Percentiles rank a stretch among this genome's conserved stretches.
phyloP scores from a whole-genome alignment of 192 early-diverging fungal species.

The Pilaira anomala region DNA sequence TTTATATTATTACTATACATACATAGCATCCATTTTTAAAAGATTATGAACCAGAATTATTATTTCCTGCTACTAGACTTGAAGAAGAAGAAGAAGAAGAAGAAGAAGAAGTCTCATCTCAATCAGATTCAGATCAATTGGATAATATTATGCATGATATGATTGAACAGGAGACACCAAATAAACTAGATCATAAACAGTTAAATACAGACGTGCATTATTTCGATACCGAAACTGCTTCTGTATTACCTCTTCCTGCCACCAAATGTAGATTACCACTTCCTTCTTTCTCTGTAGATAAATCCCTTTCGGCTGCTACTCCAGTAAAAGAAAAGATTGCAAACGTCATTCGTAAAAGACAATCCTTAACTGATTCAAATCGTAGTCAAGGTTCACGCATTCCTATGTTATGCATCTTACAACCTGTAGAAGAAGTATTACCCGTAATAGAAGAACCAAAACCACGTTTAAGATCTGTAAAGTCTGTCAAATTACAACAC shows the following conservation, averaged over 20 bases:
- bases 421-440: not conserved
- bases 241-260: not conserved
- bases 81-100: slow-evolving; percentile 1
- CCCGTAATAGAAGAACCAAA: not conserved
- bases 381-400: slow-evolving; percentile 36
- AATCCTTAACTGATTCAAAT: slow-evolving; percentile 17
- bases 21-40: slow-evolving; percentile 26
- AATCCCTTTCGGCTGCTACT: slow-evolving; percentile 1
- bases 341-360: slow-evolving; percentile 26
- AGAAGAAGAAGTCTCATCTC: slow-evolving; percentile 7
- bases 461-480: not conserved
- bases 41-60: slow-evolving; percentile 23
- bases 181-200: not conserved
- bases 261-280: slow-evolving; percentile 26
- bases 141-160: slow-evolving; percentile 8
- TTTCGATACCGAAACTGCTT: not conserved
- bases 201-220: not conserved
- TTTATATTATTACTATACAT: not conserved
- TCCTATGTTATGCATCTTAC: slow-evolving; percentile 13
- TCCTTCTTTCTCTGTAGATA: slow-evolving; percentile 16
- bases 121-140: slow-evolving; percentile 18
- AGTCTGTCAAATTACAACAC: slow-evolving; percentile 4
- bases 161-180: not conserved
- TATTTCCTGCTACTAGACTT: slow-evolving; percentile 25
- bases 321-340: slow-evolving; percentile 23